These are phyloP conservation scores for Tricholoma sp. DNA, from an alignment of 768 basidiomycete genomes.

Conservation along the genomic window DNA sequence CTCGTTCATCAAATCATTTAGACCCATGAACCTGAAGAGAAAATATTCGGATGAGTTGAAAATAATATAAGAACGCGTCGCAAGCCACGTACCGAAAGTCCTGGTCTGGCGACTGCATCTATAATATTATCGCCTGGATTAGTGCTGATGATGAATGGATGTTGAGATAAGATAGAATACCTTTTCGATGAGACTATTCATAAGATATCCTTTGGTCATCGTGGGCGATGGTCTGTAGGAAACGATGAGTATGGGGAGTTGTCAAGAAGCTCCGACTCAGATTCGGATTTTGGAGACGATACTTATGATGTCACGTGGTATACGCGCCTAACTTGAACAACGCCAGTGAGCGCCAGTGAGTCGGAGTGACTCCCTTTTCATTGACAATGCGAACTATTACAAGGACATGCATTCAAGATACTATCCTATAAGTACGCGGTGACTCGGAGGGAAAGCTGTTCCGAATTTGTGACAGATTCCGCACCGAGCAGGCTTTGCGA, in stretches of 20 bases:
- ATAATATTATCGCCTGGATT: conserved; percentile 9
- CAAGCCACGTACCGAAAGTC: conserved; percentile 64
- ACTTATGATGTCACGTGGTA: too few species aligned
- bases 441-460: too few species aligned
- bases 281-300: too few species aligned
- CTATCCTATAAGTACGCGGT: too few species aligned
- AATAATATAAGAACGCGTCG: conserved; percentile 20
- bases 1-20: conserved; percentile 91
- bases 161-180: conserved; percentile 25
- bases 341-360: too few species aligned
- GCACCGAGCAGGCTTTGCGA: too few species aligned
- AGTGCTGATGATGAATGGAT: conserved; percentile 1
- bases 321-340: too few species aligned
- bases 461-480: too few species aligned
- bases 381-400: too few species aligned
- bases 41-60: conserved; percentile 13
- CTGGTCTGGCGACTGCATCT: conserved; percentile 92
- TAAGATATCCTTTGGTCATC: conserved; percentile 83
- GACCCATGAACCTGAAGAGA: conserved; percentile 85
- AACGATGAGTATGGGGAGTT: background rate
- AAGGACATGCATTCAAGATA: too few species aligned
- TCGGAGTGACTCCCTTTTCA: too few species aligned
- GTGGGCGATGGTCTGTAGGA: conserved; percentile 16
- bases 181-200: conserved; percentile 84
- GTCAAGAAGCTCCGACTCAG: background rate